Evolutionary conservation across 306 rosid species (phyloP), one percentile per base, ranked within the genome.

Genomic region (Malus fusca): DNA sequence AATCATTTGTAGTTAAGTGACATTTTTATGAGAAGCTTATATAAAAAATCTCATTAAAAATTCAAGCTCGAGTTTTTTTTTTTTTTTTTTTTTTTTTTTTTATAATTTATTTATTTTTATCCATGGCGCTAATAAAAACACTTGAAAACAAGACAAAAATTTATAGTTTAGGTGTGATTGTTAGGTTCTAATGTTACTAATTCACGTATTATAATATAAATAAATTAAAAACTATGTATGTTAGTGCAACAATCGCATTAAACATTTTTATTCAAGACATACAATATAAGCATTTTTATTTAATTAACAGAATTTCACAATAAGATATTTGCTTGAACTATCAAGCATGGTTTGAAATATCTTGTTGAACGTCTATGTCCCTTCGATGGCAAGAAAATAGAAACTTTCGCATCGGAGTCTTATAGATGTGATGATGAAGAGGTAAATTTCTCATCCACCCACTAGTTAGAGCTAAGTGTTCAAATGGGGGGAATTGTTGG

Each of bases 351-450:
- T 37, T 48, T 52, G 78, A 71, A 73, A 77, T 63, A 61, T 53
- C 30, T 81, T 71, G 71, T 52, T 55, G 78, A 65, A 83, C 37
- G 76, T 44, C 43, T 40, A 69, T 76, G 73, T 83, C 23, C 84
- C 88, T 81, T 83, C 33, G 82, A 74, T 76, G 71, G 73, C 72
- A 82, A 83, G 83, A 78, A 84, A 88, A 78, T 66, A 51, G 64
- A 73, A 59, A 72, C 22, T 68, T 78, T 85, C 17, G 68, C 74
- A 75, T 75, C 69, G 33, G 64, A 68, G 69, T 78, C 72, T 60
- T 35, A 11, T 75, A 60, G 73, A 74, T 75, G 75, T 68, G 84
- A 76, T 75, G 68, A 60, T 69, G 28, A n/a, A 68, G 23, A 68
- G 75, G 74, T 68, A 77, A 51, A 75, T 66, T 58, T 65, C 77